Evolutionary conservation across 129 eudicot species (phyloP), one percentile per base, ranked within the genome.

Genomic region (Helianthus annuus): DNA sequence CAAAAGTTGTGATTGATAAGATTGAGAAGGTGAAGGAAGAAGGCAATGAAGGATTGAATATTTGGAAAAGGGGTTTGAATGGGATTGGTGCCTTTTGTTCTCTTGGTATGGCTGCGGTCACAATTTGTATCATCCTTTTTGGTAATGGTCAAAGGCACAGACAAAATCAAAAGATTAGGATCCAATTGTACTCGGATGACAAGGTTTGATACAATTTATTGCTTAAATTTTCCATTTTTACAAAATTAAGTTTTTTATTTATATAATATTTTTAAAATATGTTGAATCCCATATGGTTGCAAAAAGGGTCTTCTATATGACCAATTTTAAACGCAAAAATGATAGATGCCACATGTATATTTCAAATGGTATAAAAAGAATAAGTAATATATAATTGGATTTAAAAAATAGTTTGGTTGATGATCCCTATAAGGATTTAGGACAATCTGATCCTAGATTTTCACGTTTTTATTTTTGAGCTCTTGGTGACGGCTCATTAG

Each of bases 31-130:
- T 32, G 73, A 55, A 70, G 55, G 71, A 81, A 68, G 77, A 68
- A 29, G 71, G 57, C 39, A 83, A 78, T 51, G 84, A 75, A 42
- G 67, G 76, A 12, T 24, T 77, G 27, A 88, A 82, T 75, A 44
- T 89, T 44, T 81, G 86, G 96, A 89, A 89, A 57, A 69, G 80
- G 92, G 77, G 90, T 70, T 80, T 85, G 38, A 85, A 58, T 69
- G 91, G 97, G 38, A 69, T 92, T 67, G 96, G 96, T 46, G 84
- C 95, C 44, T 64, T 92, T 73, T 89, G 87, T 75, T 86, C 98
- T 15, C 86, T 92, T 75, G 98, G 98, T 39, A 85, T 89, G 81
- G 95, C 91, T 77, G 92, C 89, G 74, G 90, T 89, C 46, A 85
- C 91, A 27, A 74, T 92, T 70, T 80, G 91, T 73, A 78, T 92